phyloP scores from a whole-genome alignment of 2,329 filamentous ascomycete genomes.

The Aspergillus melleus region DNA sequence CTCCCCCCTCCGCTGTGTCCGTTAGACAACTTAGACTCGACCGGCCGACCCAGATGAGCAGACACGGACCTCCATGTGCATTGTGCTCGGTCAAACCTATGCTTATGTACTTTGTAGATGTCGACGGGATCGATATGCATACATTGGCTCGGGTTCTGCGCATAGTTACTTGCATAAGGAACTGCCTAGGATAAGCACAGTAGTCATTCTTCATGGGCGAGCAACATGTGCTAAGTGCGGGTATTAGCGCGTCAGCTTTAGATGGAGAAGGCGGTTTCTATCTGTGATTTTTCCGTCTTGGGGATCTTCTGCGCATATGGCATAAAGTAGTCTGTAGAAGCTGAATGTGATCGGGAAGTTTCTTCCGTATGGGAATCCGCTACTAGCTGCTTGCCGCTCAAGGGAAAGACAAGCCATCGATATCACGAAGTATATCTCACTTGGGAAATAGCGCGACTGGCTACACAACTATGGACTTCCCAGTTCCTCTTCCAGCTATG shows the following conservation, averaged over 20 bases:
- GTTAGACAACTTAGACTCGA: constrained; percentile 5
- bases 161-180: not conserved
- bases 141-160: constrained; percentile 2
- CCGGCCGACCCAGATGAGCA: not conserved
- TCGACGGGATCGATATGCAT: constrained; percentile 10
- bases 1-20: not conserved
- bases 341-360: not conserved
- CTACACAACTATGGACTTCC: too few relatives aligned
- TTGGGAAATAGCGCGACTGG: too few relatives aligned
- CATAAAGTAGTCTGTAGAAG: not conserved
- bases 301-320: not conserved
- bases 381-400: too few relatives aligned
- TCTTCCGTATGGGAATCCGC: not conserved
- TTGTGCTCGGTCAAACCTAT: constrained; percentile 11
- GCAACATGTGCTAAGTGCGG: not conserved
- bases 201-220: not conserved
- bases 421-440: too few relatives aligned
- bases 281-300: not conserved
- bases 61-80: constrained; percentile 19
- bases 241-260: not conserved
- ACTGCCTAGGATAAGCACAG: not conserved
- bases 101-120: not conserved
- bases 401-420: too few relatives aligned
- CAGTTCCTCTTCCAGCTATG: too few relatives aligned
- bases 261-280: not conserved